A percentile compares a stretch with the other conserved stretches of the same genome.
Conservation (phyloP, 2,329 filamentous ascomycete species). For the Trichocomaceae sp. region DNA sequence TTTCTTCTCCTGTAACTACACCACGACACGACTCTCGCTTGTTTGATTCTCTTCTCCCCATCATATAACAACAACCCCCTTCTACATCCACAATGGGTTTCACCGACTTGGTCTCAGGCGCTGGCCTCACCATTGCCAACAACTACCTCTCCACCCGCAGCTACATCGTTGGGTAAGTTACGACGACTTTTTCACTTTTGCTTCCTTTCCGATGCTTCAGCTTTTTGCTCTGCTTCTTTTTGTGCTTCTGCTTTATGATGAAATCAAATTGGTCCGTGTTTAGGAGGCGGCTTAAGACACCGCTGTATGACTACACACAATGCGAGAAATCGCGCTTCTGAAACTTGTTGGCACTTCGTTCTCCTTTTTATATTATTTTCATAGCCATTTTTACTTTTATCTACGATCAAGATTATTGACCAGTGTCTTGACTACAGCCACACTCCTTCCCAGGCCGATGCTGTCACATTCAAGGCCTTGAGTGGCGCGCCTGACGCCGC, state of each 20-base stretch:
- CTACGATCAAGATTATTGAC: not conserved
- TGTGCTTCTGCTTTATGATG: conserved; percentile 54
- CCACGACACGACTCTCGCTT: conserved; percentile 15
- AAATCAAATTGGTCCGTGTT: conserved; percentile 91
- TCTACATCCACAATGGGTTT: conserved; percentile 53
- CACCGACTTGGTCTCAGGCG: conserved; percentile 57
- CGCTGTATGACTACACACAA: conserved; percentile 71
- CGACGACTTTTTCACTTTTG: conserved; percentile 14
- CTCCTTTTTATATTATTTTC: conserved; percentile 17
- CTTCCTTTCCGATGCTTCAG: conserved; percentile 6
- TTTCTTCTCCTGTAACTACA: conserved; percentile 22
- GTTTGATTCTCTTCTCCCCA: conserved; percentile 15
- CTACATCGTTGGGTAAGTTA: conserved; percentile 75
- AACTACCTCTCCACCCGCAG: conserved; percentile 54
- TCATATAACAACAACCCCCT: conserved; percentile 10
- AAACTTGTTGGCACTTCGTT: conserved; percentile 30
- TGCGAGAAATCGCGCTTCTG: conserved; percentile 73
- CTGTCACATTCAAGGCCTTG: conserved; percentile 88
- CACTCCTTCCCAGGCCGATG: conserved; percentile 85
- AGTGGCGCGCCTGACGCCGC: conserved; percentile 65
- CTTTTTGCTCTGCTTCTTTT: conserved; percentile 17
- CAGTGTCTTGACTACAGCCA: conserved; percentile 39
- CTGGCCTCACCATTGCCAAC: conserved; percentile 53
- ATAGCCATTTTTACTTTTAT: not conserved
- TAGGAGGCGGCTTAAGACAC: conserved; percentile 90